Base-by-base conservation (phyloP, 495 filamentous ascomycete genomes). In the Saxophila tyrrhenica region DNA sequence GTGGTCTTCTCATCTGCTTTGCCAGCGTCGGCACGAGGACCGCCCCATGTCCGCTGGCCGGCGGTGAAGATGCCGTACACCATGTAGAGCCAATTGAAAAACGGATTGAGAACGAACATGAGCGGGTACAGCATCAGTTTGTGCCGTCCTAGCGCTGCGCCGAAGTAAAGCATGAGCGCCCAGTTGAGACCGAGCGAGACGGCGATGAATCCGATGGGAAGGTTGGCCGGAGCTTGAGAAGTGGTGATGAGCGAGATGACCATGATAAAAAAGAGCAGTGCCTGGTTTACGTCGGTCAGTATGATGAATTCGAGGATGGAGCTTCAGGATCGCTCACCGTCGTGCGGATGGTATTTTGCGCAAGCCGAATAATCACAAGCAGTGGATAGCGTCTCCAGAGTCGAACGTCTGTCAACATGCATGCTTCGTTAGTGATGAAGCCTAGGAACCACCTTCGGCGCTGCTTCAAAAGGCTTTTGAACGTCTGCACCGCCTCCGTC, bases 31-130 rank as follows among this genome's bases (percentile, higher is more conserved):
- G 89, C 89, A 58, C 92, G 79, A 20, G 92, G 92, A 3, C 92
- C 92, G 59, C 92, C 92, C 92, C 92, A 98, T 3, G 92, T 98
- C 35, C 92, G 78, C 65, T 96, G 89, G 20, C 91, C 89, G 20
- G 92, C 90, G 3, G 92, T 98, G 66, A 94, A 95, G 49, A 83
- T 82, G 20, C 81, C 80, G 58, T 84, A 83, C 25, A 95, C 84
- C 85, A 95, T 95, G 72, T 97, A 98, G 38, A 88, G 75, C 92
- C 92, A 98, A 69, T 98, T 97, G 76, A 97, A 91, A 65, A 96
- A 94, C 0, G 92, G 92, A 64, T 95, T 96, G 54, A 96, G 65
- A 49, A n/a, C 9, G 20, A 50, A 98, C 90, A 98, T 95, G 51
- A 98, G 49, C 0, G 91, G 89, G 65, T 98, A 98, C 0, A 95